Percentiles rank a stretch among this genome's conserved stretches.
These are phyloP conservation scores for Zymoseptoria crescenta DNA, from an alignment of 2,329 filamentous ascomycete species.

Conservation along the genomic window DNA sequence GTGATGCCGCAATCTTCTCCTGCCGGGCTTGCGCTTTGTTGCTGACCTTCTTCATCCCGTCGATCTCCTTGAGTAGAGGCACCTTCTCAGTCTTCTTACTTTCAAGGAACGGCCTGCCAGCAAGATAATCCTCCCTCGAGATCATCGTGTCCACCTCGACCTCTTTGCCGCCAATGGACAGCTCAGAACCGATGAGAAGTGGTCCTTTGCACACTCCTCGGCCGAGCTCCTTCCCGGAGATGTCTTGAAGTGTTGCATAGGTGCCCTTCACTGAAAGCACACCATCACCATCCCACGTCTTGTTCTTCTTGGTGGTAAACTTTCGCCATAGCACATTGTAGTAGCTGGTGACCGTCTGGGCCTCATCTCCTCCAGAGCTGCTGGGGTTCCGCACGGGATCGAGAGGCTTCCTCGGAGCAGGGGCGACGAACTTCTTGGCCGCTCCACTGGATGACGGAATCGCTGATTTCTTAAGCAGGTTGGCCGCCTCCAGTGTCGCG, in stretches of 20 bases:
- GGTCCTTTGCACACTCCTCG: slow-evolving; percentile 48
- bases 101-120: slow-evolving; percentile 23
- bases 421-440: slow-evolving; percentile 17
- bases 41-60: slow-evolving; percentile 18
- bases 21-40: slow-evolving; percentile 27
- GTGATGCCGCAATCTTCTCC: slow-evolving; percentile 33
- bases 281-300: slow-evolving; percentile 70
- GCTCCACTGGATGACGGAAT: slow-evolving; percentile 4
- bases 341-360: slow-evolving; percentile 27
- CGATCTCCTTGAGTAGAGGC: slow-evolving; percentile 21
- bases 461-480: slow-evolving; percentile 26
- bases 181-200: slow-evolving; percentile 51
- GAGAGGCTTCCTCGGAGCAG: slow-evolving; percentile 24
- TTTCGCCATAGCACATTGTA: slow-evolving; percentile 52
- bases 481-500: slow-evolving; percentile 20
- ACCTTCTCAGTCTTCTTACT: slow-evolving; percentile 21
- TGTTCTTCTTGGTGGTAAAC: slow-evolving; percentile 63
- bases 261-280: slow-evolving; percentile 52
- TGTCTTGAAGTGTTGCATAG: slow-evolving; percentile 54
- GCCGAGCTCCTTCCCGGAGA: slow-evolving; percentile 56
- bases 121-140: slow-evolving; percentile 45
- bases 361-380: slow-evolving; percentile 7
- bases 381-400: slow-evolving; percentile 20
- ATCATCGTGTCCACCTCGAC: slow-evolving; percentile 59
- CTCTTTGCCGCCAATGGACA: slow-evolving; percentile 60